Conservation (phyloP, 2,329 filamentous ascomycete genomes). For the Annulohypoxylon truncatum region DNA sequence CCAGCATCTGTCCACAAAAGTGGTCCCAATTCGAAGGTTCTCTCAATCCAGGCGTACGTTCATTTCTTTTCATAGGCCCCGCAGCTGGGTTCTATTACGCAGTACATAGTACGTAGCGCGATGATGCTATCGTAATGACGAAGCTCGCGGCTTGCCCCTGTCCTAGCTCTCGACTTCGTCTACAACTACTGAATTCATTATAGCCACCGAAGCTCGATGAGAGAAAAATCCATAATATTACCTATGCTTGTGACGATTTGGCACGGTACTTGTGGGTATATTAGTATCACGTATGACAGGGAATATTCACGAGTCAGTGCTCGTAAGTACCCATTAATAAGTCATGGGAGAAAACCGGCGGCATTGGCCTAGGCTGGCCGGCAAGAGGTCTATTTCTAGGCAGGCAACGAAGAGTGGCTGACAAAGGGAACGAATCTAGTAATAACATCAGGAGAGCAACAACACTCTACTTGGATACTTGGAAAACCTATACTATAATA, state of each 20-base stretch:
- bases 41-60: slow-evolving; percentile 26
- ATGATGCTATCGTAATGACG: slow-evolving; percentile 40
- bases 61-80: slow-evolving; percentile 33
- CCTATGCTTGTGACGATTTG: slow-evolving; percentile 22
- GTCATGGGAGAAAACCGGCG: slow-evolving; percentile 33
- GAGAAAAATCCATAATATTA: slow-evolving; percentile 17
- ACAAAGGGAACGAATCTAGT: neutral
- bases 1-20: slow-evolving; percentile 40
- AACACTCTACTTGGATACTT: neutral
- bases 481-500: neutral
- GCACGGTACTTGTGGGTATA: slow-evolving; percentile 33
- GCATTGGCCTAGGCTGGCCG: slow-evolving; percentile 37
- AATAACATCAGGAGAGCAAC: slow-evolving; percentile 2
- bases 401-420: slow-evolving; percentile 32
- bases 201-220: slow-evolving; percentile 31
- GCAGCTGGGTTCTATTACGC: slow-evolving; percentile 24
- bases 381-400: slow-evolving; percentile 27
- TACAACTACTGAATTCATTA: slow-evolving; percentile 6
- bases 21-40: slow-evolving; percentile 28
- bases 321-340: slow-evolving; percentile 29
- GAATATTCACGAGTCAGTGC: slow-evolving; percentile 38
- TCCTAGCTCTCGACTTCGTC: slow-evolving; percentile 15
- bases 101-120: slow-evolving; percentile 26
- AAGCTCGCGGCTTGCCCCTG: slow-evolving; percentile 30
- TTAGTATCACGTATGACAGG: slow-evolving; percentile 37